Percentiles rank a stretch among this genome's conserved stretches.
Conservation (phyloP, 257 asterid genomes). For the Ilex aquifolium region DNA sequence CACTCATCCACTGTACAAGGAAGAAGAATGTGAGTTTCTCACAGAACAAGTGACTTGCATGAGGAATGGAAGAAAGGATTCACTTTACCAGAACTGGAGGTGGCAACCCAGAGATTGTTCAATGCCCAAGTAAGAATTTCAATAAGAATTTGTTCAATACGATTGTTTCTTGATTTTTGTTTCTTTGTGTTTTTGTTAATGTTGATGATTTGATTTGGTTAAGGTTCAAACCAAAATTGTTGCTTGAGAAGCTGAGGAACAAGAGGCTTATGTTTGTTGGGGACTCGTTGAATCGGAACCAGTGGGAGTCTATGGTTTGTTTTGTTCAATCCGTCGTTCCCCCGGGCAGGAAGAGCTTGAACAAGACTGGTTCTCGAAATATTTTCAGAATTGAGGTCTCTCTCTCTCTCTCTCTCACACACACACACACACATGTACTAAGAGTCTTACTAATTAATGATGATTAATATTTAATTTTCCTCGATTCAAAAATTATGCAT, state of each 20-base stretch:
- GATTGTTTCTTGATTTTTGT: background rate
- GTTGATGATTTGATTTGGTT: background rate
- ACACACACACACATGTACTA: too few relatives aligned
- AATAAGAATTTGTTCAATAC: background rate
- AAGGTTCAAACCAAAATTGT: slow-evolving; percentile 61
- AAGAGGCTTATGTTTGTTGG: slow-evolving; percentile 90
- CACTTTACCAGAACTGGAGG: slow-evolving; percentile 72
- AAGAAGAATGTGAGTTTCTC: slow-evolving; percentile 59
- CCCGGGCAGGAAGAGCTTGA: slow-evolving; percentile 51
- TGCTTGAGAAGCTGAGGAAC: slow-evolving; percentile 73
- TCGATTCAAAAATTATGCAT: too few relatives aligned
- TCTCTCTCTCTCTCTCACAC: background rate
- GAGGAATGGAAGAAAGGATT: slow-evolving; percentile 65
- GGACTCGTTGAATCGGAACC: slow-evolving; percentile 73
- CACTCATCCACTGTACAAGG: slow-evolving; percentile 57
- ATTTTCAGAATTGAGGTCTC: slow-evolving; percentile 68
- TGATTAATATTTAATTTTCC: too few relatives aligned
- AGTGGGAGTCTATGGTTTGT: slow-evolving; percentile 89
- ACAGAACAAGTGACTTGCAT: slow-evolving; percentile 82
- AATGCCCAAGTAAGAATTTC: slow-evolving; percentile 51
- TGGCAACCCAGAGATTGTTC: slow-evolving; percentile 92
- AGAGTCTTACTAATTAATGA: too few relatives aligned
- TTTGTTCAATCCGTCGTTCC: slow-evolving; percentile 58
- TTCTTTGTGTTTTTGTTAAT: background rate
- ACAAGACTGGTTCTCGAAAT: slow-evolving; percentile 70